Evolutionary conservation across 108 stramenopile species (phyloP), one percentile per base, ranked within the genome.

Genomic region (Discostella stelligeroides): DNA sequence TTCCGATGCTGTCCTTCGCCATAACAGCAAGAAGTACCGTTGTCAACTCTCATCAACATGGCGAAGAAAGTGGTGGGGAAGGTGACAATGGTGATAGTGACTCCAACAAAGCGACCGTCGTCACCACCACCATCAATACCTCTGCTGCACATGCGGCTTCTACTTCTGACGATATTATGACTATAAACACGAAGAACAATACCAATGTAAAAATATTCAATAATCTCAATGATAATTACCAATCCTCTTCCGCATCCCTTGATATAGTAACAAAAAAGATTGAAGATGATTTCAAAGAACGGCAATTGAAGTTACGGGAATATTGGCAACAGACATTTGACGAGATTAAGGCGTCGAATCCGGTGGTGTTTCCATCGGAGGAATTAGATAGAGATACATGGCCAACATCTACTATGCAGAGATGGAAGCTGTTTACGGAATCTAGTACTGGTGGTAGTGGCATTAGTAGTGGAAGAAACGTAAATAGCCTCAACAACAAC

Each of bases 371-470:
- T 45, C 63, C 76, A 13, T 12, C 83, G 17, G 41, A 60, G 63
- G 60, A 41, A 39, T 30, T 71, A 0, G 11, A 64, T 15, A 48
- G 51, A 21, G 18, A 68, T 38, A 39, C 58, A 48, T 54, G 18
- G 21, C 4, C 27, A 28, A 20, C 11, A 20, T n/a, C n/a, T n/a
- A 42, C 70, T 18, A 70, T 81, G 34, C 64, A 72, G 14, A 60
- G 62, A 37, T 88, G 88, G 88, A 86, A 86, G 59, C 45, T 70
- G 39, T 81, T 85, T 45, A 51, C 85, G 55, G 85, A 88, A 55
- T 30, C 42, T 45, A 40, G 38, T 12, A 40, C 23, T 55, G 27
- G 47, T 2, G 25, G 54, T 27, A 27, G 34, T 48, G 37, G 13
- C 41, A 66, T 20, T 24, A 10, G 45, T 24, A 23, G 60, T n/a